Evolutionary conservation across 306 rosid genomes (phyloP).

Genomic region (Alnus glutinosa): DNA sequence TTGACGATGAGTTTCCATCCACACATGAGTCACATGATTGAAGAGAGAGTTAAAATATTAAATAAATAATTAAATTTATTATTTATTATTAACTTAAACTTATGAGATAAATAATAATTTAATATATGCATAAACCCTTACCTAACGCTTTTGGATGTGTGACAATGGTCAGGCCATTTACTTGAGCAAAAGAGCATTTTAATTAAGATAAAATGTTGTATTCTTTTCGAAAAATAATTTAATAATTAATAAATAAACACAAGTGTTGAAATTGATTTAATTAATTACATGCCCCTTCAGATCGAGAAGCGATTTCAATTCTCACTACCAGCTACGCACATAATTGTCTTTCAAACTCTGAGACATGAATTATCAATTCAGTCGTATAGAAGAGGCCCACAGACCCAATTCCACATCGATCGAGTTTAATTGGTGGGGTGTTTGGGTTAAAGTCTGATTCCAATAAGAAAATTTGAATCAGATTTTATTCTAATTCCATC

Average conservation of each 20-base stretch:
- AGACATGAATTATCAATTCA: background rate
- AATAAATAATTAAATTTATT: too few species aligned
- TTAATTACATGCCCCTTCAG: background rate
- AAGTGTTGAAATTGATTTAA: background rate
- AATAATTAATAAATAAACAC: too few species aligned
- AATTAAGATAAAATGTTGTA: background rate
- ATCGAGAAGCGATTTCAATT: background rate
- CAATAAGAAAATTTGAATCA: too few species aligned
- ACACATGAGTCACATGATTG: too few species aligned
- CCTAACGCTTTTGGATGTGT: too few species aligned
- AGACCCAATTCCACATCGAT: background rate
- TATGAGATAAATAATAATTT: too few species aligned
- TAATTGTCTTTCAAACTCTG: background rate
- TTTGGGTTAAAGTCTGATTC: background rate
- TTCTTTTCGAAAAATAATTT: background rate
- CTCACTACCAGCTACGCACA: background rate
- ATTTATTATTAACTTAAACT: too few species aligned
- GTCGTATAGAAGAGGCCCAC: background rate
- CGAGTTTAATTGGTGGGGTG: conserved; percentile 3
- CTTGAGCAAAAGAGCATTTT: background rate
- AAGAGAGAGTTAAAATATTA: too few species aligned
- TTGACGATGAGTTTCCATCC: too few species aligned
- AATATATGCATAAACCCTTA: too few species aligned
- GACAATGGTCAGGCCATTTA: background rate
- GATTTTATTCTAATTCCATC: too few species aligned